Conservation (phyloP, 208 protist species). For the Trypanosomatidae sp. region DNA sequence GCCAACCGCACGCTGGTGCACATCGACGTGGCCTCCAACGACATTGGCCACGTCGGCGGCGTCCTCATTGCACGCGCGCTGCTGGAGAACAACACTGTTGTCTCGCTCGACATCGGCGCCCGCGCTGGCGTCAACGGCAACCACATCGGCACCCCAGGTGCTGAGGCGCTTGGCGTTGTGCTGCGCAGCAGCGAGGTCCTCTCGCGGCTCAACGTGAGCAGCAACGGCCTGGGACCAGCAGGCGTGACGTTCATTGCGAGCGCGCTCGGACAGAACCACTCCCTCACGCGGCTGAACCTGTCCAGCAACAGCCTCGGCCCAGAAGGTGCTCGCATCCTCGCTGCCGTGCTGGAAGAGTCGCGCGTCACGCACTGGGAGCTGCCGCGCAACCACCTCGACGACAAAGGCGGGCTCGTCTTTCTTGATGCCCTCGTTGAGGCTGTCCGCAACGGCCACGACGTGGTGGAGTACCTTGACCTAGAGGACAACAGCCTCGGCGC, state of each 20-base stretch:
- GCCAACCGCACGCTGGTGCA: constrained; percentile 81
- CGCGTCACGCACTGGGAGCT: constrained; percentile 60
- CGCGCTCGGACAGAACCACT: constrained; percentile 67
- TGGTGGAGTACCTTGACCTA: constrained; percentile 68
- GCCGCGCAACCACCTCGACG: constrained; percentile 74
- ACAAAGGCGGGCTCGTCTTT: constrained; percentile 65
- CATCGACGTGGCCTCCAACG: constrained; percentile 89
- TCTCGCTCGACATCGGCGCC: constrained; percentile 89
- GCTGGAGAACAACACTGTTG: constrained; percentile 88
- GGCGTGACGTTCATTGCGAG: constrained; percentile 66
- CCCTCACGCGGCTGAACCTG: constrained; percentile 84
- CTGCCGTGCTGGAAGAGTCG: constrained; percentile 49
- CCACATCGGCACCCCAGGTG: constrained; percentile 86
- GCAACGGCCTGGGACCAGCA: constrained; percentile 83
- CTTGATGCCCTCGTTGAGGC: constrained; percentile 57
- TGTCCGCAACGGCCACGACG: constrained; percentile 52
- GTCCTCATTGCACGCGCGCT: constrained; percentile 76
- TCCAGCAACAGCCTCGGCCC: constrained; percentile 86
- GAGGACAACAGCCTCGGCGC: constrained; percentile 70
- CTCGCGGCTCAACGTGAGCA: constrained; percentile 82
- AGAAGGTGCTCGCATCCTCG: constrained; percentile 64
- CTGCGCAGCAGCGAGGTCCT: constrained; percentile 83
- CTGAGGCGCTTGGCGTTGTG: constrained; percentile 72
- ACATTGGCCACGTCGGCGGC: constrained; percentile 85
- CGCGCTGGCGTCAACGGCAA: constrained; percentile 89